Evolutionary conservation across 805 yeast genomes (phyloP), one percentile per base, ranked within the genome.

Genomic region (Lipomyces sp.): DNA sequence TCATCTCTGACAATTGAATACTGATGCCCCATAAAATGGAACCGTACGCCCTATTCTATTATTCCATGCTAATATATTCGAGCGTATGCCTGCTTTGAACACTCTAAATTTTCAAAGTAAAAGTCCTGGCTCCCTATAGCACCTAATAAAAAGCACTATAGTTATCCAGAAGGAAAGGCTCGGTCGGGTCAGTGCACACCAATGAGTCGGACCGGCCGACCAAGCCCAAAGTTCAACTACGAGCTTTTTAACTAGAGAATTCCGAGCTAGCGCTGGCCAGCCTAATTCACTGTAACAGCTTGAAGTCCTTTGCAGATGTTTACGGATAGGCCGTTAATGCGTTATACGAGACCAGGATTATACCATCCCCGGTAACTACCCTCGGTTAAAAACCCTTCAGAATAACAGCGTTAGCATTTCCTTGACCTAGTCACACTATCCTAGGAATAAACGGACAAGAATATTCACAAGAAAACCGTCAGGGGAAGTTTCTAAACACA

Each of bases 11-110:
- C 81, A 77, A 78, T 75, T 78, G 80, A 79, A 77, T 78, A 78
- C 81, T 77, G 79, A 77, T 77, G 80, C 80, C 81, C 79, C 80
- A 79, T 81, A 79, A 79, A 79, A 79, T 79, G 78, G 81, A 79
- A 78, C 81, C 81, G 77, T 76, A 75, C 80, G 80, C 78, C 80
- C 81, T 79, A 79, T 79, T 79, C 78, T 78, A 79, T 78, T 79
- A 79, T 79, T 79, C 81, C 81, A 79, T 79, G 79, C 78, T 76
- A 76, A 76, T 70, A 74, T 76, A 76, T 76, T 76, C 77, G 79
- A 77, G 81, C 80, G 73, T 75, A 75, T 75, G 80, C 80, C 81
- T 78, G 81, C 81, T 78, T 79, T 79, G 81, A 79, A 79, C 81
- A 78, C 81, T 79, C 80, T 79, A 78, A 78, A 77, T 79, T 78